phyloP scores from a whole-genome alignment of 2,329 filamentous ascomycete genomes.

The Fusarium illudens region DNA sequence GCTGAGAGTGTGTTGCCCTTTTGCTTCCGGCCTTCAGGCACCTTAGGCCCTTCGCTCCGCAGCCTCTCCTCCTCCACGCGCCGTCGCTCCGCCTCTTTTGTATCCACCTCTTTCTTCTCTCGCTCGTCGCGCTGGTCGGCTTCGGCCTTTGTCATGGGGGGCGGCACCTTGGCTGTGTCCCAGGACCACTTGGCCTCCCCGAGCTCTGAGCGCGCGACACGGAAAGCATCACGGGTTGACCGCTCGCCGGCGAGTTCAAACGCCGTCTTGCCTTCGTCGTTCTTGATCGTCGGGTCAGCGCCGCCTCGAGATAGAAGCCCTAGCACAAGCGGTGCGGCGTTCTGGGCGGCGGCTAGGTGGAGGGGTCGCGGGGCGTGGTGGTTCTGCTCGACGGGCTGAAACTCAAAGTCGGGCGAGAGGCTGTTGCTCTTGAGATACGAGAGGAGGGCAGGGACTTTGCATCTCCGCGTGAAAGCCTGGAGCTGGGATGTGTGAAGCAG shows the following conservation, averaged over 20 bases:
- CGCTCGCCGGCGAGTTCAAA: slow-evolving; percentile 91
- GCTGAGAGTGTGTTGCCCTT: slow-evolving; percentile 62
- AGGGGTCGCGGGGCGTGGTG: slow-evolving; percentile 84
- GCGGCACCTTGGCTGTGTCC: slow-evolving; percentile 77
- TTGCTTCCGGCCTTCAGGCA: slow-evolving; percentile 57
- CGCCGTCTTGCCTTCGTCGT: slow-evolving; percentile 80
- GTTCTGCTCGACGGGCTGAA: slow-evolving; percentile 75
- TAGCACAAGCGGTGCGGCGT: slow-evolving; percentile 77
- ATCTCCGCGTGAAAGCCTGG: slow-evolving; percentile 85
- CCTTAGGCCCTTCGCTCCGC: slow-evolving; percentile 69
- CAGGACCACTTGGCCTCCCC: slow-evolving; percentile 82
- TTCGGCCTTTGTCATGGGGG: slow-evolving; percentile 74
- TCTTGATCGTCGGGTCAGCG: slow-evolving; percentile 76
- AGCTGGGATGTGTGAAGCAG: slow-evolving; percentile 88
- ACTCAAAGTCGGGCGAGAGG: slow-evolving; percentile 75
- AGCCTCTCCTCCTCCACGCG: slow-evolving; percentile 79
- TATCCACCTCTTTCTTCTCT: slow-evolving; percentile 74
- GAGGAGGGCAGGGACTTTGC: slow-evolving; percentile 86
- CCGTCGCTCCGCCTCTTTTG: slow-evolving; percentile 74
- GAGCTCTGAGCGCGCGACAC: slow-evolving; percentile 82
- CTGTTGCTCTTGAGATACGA: slow-evolving; percentile 83
- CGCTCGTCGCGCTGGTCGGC: slow-evolving; percentile 73
- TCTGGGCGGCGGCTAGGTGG: slow-evolving; percentile 85
- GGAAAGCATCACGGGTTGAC: slow-evolving; percentile 87
- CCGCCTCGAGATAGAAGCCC: slow-evolving; percentile 79